Base-by-base conservation (phyloP, 2,329 filamentous ascomycete genomes). In the Calonectria honghensis region DNA sequence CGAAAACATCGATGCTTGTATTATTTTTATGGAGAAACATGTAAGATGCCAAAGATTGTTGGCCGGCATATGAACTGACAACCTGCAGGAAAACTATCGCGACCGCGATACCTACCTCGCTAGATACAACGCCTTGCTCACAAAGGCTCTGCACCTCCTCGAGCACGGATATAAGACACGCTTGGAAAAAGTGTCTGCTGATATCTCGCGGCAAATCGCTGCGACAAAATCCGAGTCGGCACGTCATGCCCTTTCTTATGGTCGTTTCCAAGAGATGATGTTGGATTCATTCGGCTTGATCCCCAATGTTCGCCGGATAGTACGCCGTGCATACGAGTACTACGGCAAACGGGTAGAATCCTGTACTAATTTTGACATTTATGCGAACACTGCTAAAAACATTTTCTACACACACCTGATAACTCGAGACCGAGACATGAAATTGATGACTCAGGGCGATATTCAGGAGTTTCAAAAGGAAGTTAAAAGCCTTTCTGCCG, bases 1-100 rank as follows among this genome's bases (percentile, higher is more conserved):
- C 64, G 90, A 91, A 61, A 96, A 95, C 76, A 88, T 99, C 65
- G 96, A 98, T 85, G 92, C 95, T 68, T 99, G 96, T 83, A 92
- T 99, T 79, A 93, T 93, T 37, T 98, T 98, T 82, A 98, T 98
- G 96, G 91, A 94, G 75, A 89, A 91, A 68, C 95, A 98, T 87
- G 94, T 96, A 85, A 83, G 93, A 11, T 20, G 84, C 2, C 16
- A 27, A 4, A 24, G 27, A 32, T 6, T 14, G 13, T 39, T 35
- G 24, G 5, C 16, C 11, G 16, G 7, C 29, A 11, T 31, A 29
- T 4, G 10, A 7, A 37, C 70, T 77, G n/a, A 79, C 9, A 32
- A 16, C 13, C 20, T 29, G 24, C 79, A 95, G 94, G 91, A 94
- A 11, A 92, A 92, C 10, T 98, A 98, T 83, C 94, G 95, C 76